Percentiles rank a stretch among this genome's conserved stretches.
These are phyloP conservation scores for Mallotus repandus DNA, from an alignment of 441 rosid species.

Conservation along the genomic window DNA sequence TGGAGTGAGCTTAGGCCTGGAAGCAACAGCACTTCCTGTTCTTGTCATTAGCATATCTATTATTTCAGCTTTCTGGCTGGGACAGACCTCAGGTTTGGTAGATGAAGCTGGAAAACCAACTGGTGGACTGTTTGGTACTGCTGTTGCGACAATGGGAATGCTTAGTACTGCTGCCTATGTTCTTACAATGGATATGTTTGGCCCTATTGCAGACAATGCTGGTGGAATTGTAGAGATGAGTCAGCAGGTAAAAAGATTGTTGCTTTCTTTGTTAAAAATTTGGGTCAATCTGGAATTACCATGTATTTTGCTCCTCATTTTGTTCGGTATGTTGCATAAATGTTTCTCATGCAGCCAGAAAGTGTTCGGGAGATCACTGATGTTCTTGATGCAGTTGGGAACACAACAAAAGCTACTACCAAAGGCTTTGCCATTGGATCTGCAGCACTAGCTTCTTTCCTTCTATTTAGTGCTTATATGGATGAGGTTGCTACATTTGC, in stretches of 20 bases:
- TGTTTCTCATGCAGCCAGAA: constrained; percentile 66
- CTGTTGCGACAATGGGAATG: constrained; percentile 99
- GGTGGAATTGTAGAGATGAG: constrained; percentile 99
- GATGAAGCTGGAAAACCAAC: constrained; percentile 82
- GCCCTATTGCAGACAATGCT: constrained; percentile 99
- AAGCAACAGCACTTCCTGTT: constrained; percentile 97
- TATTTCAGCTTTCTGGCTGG: constrained; percentile 89
- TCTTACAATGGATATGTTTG: constrained; percentile 99
- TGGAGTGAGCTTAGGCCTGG: constrained; percentile 97
- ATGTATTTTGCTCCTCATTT: constrained; percentile 6
- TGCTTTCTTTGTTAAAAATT: constrained; percentile 11
- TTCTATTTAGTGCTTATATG: constrained; percentile 98
- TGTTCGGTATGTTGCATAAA: constrained; percentile 5
- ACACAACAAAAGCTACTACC: constrained; percentile 97
- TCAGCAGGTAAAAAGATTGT: constrained; percentile 70
- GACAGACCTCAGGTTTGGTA: constrained; percentile 86
- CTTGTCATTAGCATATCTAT: constrained; percentile 82
- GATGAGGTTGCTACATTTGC: constrained; percentile 96
- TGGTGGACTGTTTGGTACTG: constrained; percentile 98
- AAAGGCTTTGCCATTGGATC: constrained; percentile 99
- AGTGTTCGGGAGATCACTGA: constrained; percentile 98
- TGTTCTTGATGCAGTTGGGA: constrained; percentile 97
- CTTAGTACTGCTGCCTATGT: constrained; percentile 98
- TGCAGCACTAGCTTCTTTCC: constrained; percentile 98
- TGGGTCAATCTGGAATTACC: neutral